Percentiles rank a stretch among this genome's conserved stretches.
Conservation (phyloP, 2,329 filamentous ascomycete genomes). For the Cadophora malorum region DNA sequence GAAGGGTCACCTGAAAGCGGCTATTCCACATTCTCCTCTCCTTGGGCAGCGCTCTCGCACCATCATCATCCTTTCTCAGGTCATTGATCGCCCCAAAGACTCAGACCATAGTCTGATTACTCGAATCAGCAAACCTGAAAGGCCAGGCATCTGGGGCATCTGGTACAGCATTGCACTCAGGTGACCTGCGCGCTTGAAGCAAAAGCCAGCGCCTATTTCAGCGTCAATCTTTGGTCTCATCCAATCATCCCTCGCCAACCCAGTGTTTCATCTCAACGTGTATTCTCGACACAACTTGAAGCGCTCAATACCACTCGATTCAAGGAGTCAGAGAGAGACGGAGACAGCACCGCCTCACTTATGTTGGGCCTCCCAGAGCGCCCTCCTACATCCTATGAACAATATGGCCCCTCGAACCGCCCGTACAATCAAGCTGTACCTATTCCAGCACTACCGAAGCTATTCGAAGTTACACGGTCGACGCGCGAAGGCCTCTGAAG, state of each 20-base stretch:
- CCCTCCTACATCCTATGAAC: constrained; percentile 32
- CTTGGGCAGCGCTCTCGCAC: too few species aligned
- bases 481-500: constrained; percentile 31
- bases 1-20: not conserved
- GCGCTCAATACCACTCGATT: constrained; percentile 40
- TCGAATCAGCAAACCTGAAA: not conserved
- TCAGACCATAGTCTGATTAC: not conserved
- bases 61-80: not conserved
- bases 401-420: constrained; percentile 36
- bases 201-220: constrained; percentile 9
- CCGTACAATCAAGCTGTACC: constrained; percentile 27
- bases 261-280: constrained; percentile 16
- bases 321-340: constrained; percentile 23
- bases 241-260: constrained; percentile 19
- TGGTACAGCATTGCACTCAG: not conserved
- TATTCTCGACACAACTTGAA: constrained; percentile 26
- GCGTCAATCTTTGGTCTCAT: constrained; percentile 9
- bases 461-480: constrained; percentile 44
- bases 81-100: not conserved
- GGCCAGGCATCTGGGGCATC: not conserved
- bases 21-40: not conserved
- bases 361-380: constrained; percentile 28
- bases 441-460: constrained; percentile 32
- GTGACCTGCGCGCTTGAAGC: constrained; percentile 18
- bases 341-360: constrained; percentile 40